Base-by-base conservation (phyloP, 257 asterid genomes). In the Salvia hispanica region DNA sequence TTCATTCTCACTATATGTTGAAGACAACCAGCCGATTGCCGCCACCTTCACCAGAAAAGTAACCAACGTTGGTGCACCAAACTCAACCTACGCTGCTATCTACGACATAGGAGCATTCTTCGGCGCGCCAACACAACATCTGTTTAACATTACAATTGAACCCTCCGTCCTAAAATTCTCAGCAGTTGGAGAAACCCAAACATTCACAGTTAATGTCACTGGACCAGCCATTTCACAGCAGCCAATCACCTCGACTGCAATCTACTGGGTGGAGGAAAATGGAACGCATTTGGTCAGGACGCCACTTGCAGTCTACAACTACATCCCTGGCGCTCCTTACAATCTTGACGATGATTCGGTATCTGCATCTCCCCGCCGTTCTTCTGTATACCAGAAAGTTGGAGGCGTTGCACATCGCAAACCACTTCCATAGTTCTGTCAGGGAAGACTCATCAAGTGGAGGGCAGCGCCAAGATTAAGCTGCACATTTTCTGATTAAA, bases 181-280 rank as follows among this genome's bases (percentile, higher is more conserved):
- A 6, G 28, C 70, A 0, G 55, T 71, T 8, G 90, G 90, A 74
- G 81, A 82, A 74, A 80, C 83, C 6, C 72, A 80, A 39, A 67
- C 85, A 21, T 86, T 84, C 77, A 75, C 80, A 0, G 90, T 82
- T 14, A 74, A 18, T 4, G 82, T 86, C 37, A 73, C 69, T 0
- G 94, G 88, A 9, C 84, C 82, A 0, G 51, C 66, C 62, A 85
- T 85, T 46, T 74, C 84, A 0, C 87, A 81, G 76, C 82, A 75
- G 59, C 84, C 84, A 2, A 84, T 86, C 50, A 28, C 69, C 42
- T 86, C 90, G 0, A 88, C 86, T 6, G 60, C 80, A 7, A 66
- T 84, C 34, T 57, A 40, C 1, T 86, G 93, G 93, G 28, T 45
- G 0, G 87, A 25, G 31, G 31, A 25, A 25, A 25, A 84, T 34